These are phyloP conservation scores for Elaeagnus macrophylla DNA, from an alignment of 306 rosid genomes.

Conservation along the genomic window DNA sequence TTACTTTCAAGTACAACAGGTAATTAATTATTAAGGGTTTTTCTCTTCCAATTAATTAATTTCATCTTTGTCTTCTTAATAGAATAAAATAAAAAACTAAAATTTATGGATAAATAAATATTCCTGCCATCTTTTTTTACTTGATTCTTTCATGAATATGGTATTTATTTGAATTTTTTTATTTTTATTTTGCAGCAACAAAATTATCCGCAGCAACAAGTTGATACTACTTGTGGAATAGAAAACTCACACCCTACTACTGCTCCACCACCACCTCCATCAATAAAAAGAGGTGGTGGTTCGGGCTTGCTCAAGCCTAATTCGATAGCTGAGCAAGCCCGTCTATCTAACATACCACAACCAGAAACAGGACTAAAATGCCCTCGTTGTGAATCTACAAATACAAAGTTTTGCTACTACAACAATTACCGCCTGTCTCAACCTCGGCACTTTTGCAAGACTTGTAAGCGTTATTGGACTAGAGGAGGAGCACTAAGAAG, in stretches of 20 bases:
- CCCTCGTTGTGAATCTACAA: conserved; percentile 77
- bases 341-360: conserved; percentile 53
- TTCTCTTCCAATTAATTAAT: conserved; percentile 12
- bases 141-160: conserved; percentile 54
- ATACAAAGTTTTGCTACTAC: conserved; percentile 87
- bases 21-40: background rate
- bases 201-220: conserved; percentile 21
- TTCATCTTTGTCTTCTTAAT: conserved; percentile 32
- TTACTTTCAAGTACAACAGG: conserved; percentile 56
- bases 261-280: conserved; percentile 14
- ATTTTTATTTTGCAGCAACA: background rate
- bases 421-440: conserved; percentile 74
- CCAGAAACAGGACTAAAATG: conserved; percentile 52
- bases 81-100: conserved; percentile 28
- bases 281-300: conserved; percentile 17
- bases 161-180: conserved; percentile 19
- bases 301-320: conserved; percentile 40
- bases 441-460: conserved; percentile 88
- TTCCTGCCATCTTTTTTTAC: conserved; percentile 29
- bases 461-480: conserved; percentile 90
- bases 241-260: conserved; percentile 26
- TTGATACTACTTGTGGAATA: conserved; percentile 21
- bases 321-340: conserved; percentile 71
- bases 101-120: conserved; percentile 20
- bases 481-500: conserved; percentile 75